A percentile compares a stretch with the other conserved stretches of the same genome.
Conservation (phyloP, 1,284 basidiomycete species). For the Spongiforma sp. region DNA sequence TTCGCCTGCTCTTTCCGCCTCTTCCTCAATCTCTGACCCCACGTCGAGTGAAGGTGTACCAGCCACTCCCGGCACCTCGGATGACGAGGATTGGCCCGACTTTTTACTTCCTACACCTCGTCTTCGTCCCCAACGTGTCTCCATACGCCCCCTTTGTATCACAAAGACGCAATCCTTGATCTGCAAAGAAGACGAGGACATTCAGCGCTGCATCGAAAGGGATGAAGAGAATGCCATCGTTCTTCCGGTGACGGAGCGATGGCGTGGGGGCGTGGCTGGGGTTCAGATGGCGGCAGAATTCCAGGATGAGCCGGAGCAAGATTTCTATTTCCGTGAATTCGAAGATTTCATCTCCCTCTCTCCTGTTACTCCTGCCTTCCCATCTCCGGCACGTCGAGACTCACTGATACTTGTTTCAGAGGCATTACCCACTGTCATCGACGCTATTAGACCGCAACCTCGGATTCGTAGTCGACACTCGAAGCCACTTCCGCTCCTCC, state of each 20-base stretch:
- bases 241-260: background rate
- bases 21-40: conserved; percentile 34
- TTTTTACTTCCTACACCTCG: conserved; percentile 26
- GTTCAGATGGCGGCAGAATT: background rate
- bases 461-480: conserved; percentile 35
- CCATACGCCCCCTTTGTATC: conserved; percentile 41
- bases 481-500: conserved; percentile 43
- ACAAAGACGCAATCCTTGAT: conserved; percentile 37
- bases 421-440: background rate
- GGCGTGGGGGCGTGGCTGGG: background rate
- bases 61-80: conserved; percentile 31
- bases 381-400: conserved; percentile 32
- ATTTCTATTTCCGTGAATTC: conserved; percentile 48
- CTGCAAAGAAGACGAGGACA: conserved; percentile 24
- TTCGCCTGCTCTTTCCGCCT: conserved; percentile 38
- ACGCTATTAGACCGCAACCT: conserved; percentile 9
- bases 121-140: conserved; percentile 34
- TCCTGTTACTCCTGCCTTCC: conserved; percentile 32
- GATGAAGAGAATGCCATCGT: conserved; percentile 2
- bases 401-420: conserved; percentile 29
- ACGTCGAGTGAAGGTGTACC: conserved; percentile 29
- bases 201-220: conserved; percentile 5
- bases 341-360: conserved; percentile 44
- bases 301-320: conserved; percentile 39
- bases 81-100: conserved; percentile 27